Percentiles rank a stretch among this genome's conserved stretches.
phyloP scores from a whole-genome alignment of 306 rosid genomes.

The Vigna reflexopilosa region DNA sequence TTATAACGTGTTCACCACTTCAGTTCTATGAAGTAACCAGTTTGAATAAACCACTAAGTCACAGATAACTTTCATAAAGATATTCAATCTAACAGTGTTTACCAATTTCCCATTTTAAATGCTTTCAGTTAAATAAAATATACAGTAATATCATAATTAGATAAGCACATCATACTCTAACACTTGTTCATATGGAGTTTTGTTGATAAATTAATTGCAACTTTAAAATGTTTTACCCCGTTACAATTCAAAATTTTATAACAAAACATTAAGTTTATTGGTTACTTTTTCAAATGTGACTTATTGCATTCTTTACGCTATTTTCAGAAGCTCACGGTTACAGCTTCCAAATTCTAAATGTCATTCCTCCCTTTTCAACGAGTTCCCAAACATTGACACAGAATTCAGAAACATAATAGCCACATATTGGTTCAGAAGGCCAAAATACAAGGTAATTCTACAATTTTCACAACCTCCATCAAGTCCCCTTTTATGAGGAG shows the following conservation, averaged over 20 bases:
- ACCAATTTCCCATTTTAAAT: constrained; percentile 18
- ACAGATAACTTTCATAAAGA: constrained; percentile 1
- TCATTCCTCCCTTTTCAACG: background rate
- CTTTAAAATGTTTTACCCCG: background rate
- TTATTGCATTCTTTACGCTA: too few species aligned
- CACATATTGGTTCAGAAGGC: background rate
- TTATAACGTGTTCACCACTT: background rate
- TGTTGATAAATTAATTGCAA: background rate
- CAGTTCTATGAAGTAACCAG: background rate
- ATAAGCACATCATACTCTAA: constrained; percentile 5
- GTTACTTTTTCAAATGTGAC: too few species aligned
- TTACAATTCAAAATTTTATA: background rate
- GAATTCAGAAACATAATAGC: background rate
- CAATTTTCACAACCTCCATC: constrained; percentile 9
- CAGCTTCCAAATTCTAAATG: background rate
- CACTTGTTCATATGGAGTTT: background rate
- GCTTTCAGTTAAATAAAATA: constrained; percentile 24
- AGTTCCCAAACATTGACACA: background rate
- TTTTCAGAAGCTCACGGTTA: background rate
- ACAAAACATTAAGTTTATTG: background rate
- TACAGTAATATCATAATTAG: background rate
- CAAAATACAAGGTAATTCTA: constrained; percentile 5
- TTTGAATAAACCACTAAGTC: constrained; percentile 21
- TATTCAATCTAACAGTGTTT: background rate
- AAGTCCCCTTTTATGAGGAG: background rate